phyloP scores from a whole-genome alignment of 176 grass and related monocot species.

The Cymbopogon citratus region DNA sequence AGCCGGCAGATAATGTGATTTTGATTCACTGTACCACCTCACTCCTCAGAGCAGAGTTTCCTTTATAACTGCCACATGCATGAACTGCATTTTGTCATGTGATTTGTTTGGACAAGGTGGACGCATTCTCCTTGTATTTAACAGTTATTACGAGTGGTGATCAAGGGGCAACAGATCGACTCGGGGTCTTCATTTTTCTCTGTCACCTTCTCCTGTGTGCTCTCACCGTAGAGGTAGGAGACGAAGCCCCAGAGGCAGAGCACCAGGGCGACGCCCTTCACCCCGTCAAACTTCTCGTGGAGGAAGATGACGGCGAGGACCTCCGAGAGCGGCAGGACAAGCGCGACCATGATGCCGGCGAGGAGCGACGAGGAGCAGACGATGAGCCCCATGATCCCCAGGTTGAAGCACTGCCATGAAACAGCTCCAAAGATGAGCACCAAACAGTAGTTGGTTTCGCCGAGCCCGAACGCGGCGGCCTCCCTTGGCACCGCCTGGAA shows the following conservation, averaged over 20 bases:
- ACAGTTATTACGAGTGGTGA: no score
- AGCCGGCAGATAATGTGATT: no score
- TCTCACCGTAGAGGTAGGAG: constrained; percentile 77
- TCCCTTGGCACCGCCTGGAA: constrained; percentile 51
- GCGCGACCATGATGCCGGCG: constrained; percentile 59
- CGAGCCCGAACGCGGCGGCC: constrained; percentile 56
- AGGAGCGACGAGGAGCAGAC: constrained; percentile 54
- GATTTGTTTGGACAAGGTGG: no score
- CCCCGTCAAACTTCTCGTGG: constrained; percentile 64
- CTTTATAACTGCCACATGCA: no score
- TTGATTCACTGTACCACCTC: no score
- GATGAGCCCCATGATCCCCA: constrained; percentile 63
- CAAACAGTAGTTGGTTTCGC: constrained; percentile 52
- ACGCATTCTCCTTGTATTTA: no score
- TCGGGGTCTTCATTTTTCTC: constrained; percentile 19
- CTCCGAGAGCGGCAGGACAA: constrained; percentile 54
- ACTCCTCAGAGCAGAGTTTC: no score
- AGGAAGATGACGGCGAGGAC: constrained; percentile 62
- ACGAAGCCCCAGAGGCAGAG: constrained; percentile 69
- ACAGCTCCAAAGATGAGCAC: constrained; percentile 52
- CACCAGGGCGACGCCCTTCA: constrained; percentile 50
- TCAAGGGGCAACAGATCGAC: background rate
- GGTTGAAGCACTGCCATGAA: constrained; percentile 53
- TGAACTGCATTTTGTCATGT: no score
- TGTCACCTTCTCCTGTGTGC: constrained; percentile 14